Evolutionary conservation across 2,329 filamentous ascomycete species (phyloP).

Genomic region (Apiospora malaysiana): DNA sequence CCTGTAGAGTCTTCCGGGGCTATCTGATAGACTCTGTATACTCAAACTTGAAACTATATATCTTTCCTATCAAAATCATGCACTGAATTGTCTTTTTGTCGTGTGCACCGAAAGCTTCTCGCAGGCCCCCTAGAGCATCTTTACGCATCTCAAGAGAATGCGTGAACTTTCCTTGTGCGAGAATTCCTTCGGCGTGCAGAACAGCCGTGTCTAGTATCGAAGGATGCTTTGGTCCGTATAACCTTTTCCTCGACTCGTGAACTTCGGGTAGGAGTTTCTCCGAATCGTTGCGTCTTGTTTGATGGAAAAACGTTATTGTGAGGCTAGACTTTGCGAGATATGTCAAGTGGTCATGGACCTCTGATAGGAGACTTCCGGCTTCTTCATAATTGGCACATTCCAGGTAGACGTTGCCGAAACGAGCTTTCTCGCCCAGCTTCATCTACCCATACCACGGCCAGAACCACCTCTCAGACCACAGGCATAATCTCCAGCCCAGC

Average conservation of each 20-base stretch:
- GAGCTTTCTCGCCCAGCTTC: conserved; percentile 21
- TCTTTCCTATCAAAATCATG: conserved; percentile 20
- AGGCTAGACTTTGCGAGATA: conserved; percentile 20
- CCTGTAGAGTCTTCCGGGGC: conserved; percentile 13
- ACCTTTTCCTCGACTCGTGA: neutral
- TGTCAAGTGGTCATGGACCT: conserved; percentile 23
- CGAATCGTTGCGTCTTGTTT: conserved; percentile 20
- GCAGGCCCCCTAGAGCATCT: conserved; percentile 15
- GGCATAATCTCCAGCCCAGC: neutral
- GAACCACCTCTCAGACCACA: neutral
- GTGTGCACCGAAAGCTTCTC: conserved; percentile 19
- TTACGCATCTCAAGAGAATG: conserved; percentile 23
- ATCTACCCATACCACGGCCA: conserved; percentile 19
- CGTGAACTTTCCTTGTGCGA: conserved; percentile 18
- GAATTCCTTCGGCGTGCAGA: conserved; percentile 18
- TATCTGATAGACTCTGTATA: conserved; percentile 11
- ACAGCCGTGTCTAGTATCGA: conserved; percentile 20
- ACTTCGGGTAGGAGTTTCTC: conserved; percentile 8
- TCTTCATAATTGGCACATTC: conserved; percentile 25
- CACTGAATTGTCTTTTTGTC: conserved; percentile 22
- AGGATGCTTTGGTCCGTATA: neutral
- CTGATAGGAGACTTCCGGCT: conserved; percentile 22
- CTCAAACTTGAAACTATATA: conserved; percentile 23
- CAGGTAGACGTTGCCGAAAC: conserved; percentile 27
- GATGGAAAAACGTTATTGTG: neutral